Base-by-base conservation (phyloP, 352 stramenopile species). In the Peronospora destructor region DNA sequence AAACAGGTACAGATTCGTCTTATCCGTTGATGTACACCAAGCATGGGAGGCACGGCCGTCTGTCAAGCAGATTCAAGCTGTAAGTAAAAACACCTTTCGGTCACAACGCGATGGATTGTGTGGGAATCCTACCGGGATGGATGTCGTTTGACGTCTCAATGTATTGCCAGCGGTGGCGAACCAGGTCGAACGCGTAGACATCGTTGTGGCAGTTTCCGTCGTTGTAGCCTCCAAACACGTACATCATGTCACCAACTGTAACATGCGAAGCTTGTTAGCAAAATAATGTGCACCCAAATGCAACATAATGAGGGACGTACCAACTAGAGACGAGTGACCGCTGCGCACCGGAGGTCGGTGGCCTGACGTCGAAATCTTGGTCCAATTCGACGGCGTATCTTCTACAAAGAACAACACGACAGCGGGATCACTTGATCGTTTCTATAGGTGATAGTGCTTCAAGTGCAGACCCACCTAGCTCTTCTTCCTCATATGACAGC, bases 151-250 rank as follows among this genome's bases (percentile, higher is more conserved):
- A 74, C 2, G 74, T 86, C 45, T 88, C 75, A 25, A 91, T 87
- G 51, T 66, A 74, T 41, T 71, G 61, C 80, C 80, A 91, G 49
- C 88, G 75, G 59, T 91, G 80, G 21, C 71, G 80, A n/a, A 85
- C 54, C 33, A 91, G 44, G 37, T 91, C 76, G 40, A 91, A 91
- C 28, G 77, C 75, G 49, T 88, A 88, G 38, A 91, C 76, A 62
- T 91, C 77, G 54, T 85, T 85, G 73, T 91, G 77, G 51, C 80
- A 91, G 59, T 87, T 86, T 33, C 80, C 80, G 64, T 91, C 76
- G 57, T 91, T 88, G 73, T 91, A 91, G 14, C 80, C 80, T 16
- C 80, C 80, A 48, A 91, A 91, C 21, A 88, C 66, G 49, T 87
- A 91, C 80, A 88, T 91, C 48, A 74, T 71, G 53, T 85, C 73